phyloP scores from a whole-genome alignment of 805 yeast genomes.

The Pichia californica region DNA sequence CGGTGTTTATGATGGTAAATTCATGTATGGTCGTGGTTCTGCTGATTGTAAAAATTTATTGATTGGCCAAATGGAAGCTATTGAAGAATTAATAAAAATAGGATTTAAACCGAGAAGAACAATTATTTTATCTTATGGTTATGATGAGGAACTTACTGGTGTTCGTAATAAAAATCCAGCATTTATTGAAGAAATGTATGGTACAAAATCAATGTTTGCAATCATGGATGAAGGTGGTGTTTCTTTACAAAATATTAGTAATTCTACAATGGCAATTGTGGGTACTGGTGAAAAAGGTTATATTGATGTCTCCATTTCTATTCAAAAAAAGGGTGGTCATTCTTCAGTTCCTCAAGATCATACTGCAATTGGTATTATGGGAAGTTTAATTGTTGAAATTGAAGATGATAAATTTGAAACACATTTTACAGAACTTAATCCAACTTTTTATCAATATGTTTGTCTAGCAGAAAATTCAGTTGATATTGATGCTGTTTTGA shows the following conservation, averaged over 20 bases:
- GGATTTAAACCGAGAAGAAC: constrained; percentile 39
- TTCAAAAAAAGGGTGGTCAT: constrained; percentile 45
- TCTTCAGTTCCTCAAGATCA: constrained; percentile 45
- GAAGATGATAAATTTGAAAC: constrained; percentile 35
- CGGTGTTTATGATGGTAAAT: constrained; percentile 33
- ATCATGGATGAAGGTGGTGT: constrained; percentile 41
- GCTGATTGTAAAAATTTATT: constrained; percentile 40
- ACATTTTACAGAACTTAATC: constrained; percentile 36
- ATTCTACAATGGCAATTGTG: constrained; percentile 35
- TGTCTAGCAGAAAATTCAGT: constrained; percentile 41
- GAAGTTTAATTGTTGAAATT: constrained; percentile 33
- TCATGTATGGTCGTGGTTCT: constrained; percentile 35
- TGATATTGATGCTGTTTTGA: constrained; percentile 29
- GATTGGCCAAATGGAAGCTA: constrained; percentile 34
- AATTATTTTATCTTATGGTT: constrained; percentile 40
- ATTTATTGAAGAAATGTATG: constrained; percentile 32
- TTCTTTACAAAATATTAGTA: constrained; percentile 32
- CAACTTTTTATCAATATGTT: constrained; percentile 36
- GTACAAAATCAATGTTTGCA: constrained; percentile 37
- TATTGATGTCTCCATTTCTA: constrained; percentile 34
- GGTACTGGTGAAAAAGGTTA: constrained; percentile 47
- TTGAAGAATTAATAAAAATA: constrained; percentile 22
- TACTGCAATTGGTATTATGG: constrained; percentile 42
- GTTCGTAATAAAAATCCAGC: constrained; percentile 30
- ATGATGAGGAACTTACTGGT: constrained; percentile 45